Evolutionary conservation across 2,329 filamentous ascomycete species (phyloP).

Genomic region (Byssochlamys sp.): DNA sequence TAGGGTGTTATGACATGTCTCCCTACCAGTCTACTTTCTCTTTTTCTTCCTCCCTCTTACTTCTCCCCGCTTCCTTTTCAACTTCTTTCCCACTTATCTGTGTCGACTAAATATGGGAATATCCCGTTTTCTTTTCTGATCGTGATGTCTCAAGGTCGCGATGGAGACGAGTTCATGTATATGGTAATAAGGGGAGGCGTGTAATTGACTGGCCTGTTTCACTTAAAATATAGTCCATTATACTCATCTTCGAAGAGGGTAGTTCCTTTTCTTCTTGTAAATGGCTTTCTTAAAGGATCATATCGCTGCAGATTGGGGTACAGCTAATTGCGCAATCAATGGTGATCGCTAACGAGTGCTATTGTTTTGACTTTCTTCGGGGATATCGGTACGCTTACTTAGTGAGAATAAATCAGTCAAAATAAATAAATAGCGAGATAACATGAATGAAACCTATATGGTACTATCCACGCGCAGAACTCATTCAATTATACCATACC

Average conservation of each 20-base stretch:
- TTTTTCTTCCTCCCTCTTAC: not conserved
- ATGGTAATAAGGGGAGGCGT: not conserved
- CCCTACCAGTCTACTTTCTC: not conserved
- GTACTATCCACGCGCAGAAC: too few relatives aligned
- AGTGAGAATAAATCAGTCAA: too few relatives aligned
- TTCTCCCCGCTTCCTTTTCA: not conserved
- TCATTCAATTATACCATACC: too few relatives aligned
- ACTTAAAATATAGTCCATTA: not conserved
- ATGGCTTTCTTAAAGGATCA: too few relatives aligned
- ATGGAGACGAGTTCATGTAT: not conserved
- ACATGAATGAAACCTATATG: too few relatives aligned
- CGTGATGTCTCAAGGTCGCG: not conserved
- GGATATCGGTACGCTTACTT: too few relatives aligned
- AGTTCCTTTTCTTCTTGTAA: too few relatives aligned
- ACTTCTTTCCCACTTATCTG: not conserved
- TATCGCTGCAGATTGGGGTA: too few relatives aligned
- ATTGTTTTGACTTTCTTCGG: too few relatives aligned
- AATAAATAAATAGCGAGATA: too few relatives aligned
- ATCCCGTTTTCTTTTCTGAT: not conserved
- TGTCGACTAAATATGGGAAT: not conserved
- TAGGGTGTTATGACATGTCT: not conserved
- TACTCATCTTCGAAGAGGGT: not conserved
- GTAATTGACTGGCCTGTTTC: not conserved
- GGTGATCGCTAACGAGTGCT: too few relatives aligned
- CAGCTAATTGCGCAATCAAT: too few relatives aligned